Base-by-base conservation (phyloP, 306 rosid genomes). In the Cucurbita ficifolia region DNA sequence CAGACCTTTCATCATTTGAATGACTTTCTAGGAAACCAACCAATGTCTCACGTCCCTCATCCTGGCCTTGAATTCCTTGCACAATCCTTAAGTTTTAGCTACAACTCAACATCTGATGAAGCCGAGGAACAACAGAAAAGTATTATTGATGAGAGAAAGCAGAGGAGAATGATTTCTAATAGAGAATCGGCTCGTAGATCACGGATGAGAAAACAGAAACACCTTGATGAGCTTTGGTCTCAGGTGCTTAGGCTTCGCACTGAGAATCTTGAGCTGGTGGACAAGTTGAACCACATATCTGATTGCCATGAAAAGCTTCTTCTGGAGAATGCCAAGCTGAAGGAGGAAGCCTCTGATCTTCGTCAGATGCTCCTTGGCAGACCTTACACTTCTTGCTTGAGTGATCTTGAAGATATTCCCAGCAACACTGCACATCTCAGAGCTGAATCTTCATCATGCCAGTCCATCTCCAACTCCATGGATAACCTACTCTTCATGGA, bases 211-310 rank as follows among this genome's bases (percentile, higher is more conserved):
- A 93, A 90, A 85, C 96, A 93, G 81, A 88, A 78, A 60, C 96
- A 93, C 83, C 89, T 93, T 8, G 96, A 93, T 76, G 98, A 93
- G 76, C 90, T 93, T 3, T 93, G 98, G 96, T 90, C 96, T 7
- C 98, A 93, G 75, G 96, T 93, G 36, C 80, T 93, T 53, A 89
- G 96, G 98, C 87, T 90, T 4, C 81, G 98, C 38, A 87, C 82
- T 21, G 96, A 90, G 92, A 93, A 93, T 11, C 90, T 84, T 40
- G 87, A 84, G 29, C 88, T 93, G 10, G 39, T 88, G 1, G 96
- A 90, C 38, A 87, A 86, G 79, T 81, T 93, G 64, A 87, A 82
- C 85, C 86, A 81, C 64, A 87, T 82, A 16, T 86, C 93, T 0
- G 96, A 90, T 56, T 68, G 61, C 81, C 96, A 87, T 55, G 93